Conservation (phyloP, 2,329 filamentous ascomycete genomes). For the Microsporum audouinii region DNA sequence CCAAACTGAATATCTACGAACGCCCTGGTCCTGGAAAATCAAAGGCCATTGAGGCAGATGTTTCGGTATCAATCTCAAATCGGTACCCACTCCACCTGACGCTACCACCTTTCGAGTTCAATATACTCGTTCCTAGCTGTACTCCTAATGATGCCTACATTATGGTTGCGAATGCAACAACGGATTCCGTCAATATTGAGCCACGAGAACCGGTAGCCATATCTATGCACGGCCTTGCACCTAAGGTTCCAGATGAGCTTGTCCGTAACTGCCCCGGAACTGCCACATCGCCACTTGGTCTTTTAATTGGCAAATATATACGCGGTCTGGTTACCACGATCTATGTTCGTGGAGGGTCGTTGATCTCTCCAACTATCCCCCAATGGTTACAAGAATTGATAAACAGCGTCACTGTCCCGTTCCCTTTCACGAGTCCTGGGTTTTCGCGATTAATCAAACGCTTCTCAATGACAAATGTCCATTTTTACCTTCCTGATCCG, state of each 20-base stretch:
- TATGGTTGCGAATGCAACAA: slow-evolving; percentile 63
- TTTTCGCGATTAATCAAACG: slow-evolving; percentile 77
- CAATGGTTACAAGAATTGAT: slow-evolving; percentile 73
- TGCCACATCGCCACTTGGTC: slow-evolving; percentile 70
- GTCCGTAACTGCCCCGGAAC: slow-evolving; percentile 64
- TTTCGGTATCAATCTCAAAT: slow-evolving; percentile 61
- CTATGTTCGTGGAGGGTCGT: slow-evolving; percentile 68
- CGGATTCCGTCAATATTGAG: slow-evolving; percentile 53
- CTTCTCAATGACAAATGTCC: slow-evolving; percentile 73
- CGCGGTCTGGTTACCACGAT: slow-evolving; percentile 66
- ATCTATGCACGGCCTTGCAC: slow-evolving; percentile 60
- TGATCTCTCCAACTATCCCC: slow-evolving; percentile 57
- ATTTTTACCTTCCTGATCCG: slow-evolving; percentile 74
- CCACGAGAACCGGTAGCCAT: slow-evolving; percentile 58
- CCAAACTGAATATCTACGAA: slow-evolving; percentile 68
- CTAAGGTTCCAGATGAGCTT: slow-evolving; percentile 60
- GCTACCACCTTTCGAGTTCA: slow-evolving; percentile 70
- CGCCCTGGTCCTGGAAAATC: slow-evolving; percentile 43
- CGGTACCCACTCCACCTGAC: slow-evolving; percentile 65
- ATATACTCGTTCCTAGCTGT: slow-evolving; percentile 77
- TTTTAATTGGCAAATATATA: slow-evolving; percentile 69
- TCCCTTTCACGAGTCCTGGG: slow-evolving; percentile 70
- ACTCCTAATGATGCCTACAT: slow-evolving; percentile 60
- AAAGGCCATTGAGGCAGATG: slow-evolving; percentile 67
- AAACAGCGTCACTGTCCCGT: slow-evolving; percentile 66